Evolutionary conservation across 129 eudicot genomes (phyloP).

Genomic region (Logfia minima): DNA sequence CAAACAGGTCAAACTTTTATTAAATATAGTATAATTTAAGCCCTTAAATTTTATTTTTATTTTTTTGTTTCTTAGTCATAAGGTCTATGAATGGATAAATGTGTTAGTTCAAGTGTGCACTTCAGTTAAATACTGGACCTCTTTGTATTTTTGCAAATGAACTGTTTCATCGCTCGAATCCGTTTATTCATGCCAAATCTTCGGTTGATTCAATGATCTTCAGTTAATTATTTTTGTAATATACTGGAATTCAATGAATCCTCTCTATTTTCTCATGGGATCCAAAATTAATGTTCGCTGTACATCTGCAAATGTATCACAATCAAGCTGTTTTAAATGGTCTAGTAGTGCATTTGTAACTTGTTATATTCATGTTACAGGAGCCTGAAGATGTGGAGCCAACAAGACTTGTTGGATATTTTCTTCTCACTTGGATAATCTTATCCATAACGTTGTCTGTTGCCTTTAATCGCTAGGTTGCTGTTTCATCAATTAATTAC

Average conservation of each 20-base stretch:
- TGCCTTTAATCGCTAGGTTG: constrained; percentile 47
- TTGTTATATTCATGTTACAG: constrained; percentile 35
- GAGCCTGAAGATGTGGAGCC: constrained; percentile 81
- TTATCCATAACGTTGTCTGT: constrained; percentile 40
- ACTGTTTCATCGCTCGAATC: no score
- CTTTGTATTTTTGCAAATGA: no score
- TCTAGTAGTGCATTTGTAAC: not conserved
- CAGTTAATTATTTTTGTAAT: no score
- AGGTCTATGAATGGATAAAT: not conserved
- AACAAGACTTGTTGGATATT: constrained; percentile 70
- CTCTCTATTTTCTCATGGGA: no score
- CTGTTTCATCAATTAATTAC: not conserved
- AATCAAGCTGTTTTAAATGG: not conserved
- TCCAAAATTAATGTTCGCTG: no score
- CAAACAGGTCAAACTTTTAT: not conserved
- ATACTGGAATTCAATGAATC: no score
- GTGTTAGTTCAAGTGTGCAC: no score
- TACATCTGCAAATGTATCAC: no score
- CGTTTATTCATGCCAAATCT: no score
- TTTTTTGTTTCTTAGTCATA: not conserved
- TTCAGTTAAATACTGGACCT: no score
- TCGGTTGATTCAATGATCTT: no score
- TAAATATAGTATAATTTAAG: not conserved
- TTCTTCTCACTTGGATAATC: constrained; percentile 61
- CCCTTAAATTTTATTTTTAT: not conserved